phyloP scores from a whole-genome alignment of 805 yeast species.

The Schizosaccharomyces lindneri region DNA sequence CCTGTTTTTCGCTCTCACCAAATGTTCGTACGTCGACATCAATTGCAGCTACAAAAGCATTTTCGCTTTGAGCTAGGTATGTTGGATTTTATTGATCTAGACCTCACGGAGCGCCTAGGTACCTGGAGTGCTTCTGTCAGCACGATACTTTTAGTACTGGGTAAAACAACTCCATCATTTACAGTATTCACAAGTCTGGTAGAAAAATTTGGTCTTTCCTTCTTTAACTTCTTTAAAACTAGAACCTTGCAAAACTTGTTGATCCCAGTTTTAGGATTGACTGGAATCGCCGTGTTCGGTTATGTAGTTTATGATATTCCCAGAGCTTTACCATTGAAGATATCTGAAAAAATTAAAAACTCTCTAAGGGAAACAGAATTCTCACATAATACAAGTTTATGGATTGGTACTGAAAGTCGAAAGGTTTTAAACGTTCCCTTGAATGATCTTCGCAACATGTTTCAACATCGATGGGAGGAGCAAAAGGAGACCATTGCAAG shows the following conservation, averaged over 20 bases:
- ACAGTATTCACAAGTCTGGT: not conserved
- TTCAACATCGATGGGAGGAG: not conserved
- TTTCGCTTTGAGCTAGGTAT: constrained; percentile 27
- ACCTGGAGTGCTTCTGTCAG: constrained; percentile 7
- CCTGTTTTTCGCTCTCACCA: constrained; percentile 35
- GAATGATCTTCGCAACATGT: not conserved
- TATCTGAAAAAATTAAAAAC: not conserved
- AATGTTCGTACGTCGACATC: constrained; percentile 28
- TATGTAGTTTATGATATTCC: not conserved
- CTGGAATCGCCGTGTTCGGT: not conserved
- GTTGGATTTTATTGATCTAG: constrained; percentile 45
- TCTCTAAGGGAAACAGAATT: not conserved
- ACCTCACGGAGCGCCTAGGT: constrained; percentile 6
- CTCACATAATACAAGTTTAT: not conserved
- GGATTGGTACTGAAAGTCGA: not conserved
- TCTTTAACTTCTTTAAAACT: not conserved
- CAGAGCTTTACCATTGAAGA: not conserved
- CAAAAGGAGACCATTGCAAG: not conserved
- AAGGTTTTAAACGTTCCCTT: not conserved
- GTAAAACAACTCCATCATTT: not conserved
- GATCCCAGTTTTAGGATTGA: not conserved
- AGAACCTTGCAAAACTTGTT: not conserved
- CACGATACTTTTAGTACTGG: not conserved
- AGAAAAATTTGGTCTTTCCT: not conserved
- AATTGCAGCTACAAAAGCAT: constrained; percentile 9